Evolutionary conservation across 2,329 filamentous ascomycete species (phyloP), one percentile per base, ranked within the genome.

Genomic region (Paramyrothecium sp.): DNA sequence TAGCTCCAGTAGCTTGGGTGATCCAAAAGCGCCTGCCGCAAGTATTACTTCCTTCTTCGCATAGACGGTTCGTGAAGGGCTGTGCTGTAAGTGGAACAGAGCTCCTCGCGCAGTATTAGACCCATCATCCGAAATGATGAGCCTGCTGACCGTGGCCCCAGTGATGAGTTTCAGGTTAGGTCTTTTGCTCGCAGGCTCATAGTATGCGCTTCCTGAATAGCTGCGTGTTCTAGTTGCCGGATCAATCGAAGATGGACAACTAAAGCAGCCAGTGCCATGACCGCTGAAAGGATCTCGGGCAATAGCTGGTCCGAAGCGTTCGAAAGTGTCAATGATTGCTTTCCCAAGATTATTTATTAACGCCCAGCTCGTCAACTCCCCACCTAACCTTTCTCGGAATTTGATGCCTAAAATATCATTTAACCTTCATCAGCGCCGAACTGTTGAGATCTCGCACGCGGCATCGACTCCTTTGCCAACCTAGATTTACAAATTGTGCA

Each of bases 1-100:
- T 7, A 78, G 67, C 60, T 80, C 73, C 5, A 81, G 70, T 26
- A 81, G 63, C 19, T 73, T 69, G 3, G 79, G 76, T 0, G 73
- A 72, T 54, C 78, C 72, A 58, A 80, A 69, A 1, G 72, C 65
- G 2, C 78, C 78, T 7, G 74, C 75, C 2, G 71, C 69, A 4
- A 81, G 50, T 23, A 81, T 73, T 3, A 81, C 71, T 57, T 81
- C 78, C 23, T 65, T 72, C 2, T 59, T 62, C 2, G 72, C 72
- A 7, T 49, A 58, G 12, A 69, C 58, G 0, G 51, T 63, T 17
- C 34, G 22, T 4, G 23, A 33, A 58, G 60, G 12, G 50, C 61
- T 34, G 57, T 58, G 17, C 54, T 59, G 54, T 34, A 60, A 54
- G 41, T 52, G 52, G 7, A 50, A 34, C 17, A 64, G 57, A 20